These are phyloP conservation scores for Vicia sativa DNA, from an alignment of 306 rosid genomes.

Conservation along the genomic window DNA sequence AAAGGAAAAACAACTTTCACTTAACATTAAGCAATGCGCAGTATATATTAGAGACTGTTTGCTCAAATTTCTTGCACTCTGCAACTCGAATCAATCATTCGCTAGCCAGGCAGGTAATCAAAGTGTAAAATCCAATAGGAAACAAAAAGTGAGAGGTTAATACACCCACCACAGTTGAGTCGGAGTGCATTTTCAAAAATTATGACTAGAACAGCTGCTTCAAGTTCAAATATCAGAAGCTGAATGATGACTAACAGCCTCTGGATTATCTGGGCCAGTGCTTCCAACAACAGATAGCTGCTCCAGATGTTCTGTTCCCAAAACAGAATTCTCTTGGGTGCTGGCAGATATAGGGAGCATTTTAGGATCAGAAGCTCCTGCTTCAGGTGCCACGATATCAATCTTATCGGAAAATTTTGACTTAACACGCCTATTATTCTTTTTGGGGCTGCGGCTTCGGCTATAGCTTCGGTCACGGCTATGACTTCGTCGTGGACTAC, in stretches of 20 bases:
- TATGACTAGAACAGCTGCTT: constrained; percentile 16
- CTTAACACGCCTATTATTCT: constrained; percentile 47
- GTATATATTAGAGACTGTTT: constrained; percentile 30
- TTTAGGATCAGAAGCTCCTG: constrained; percentile 47
- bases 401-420: constrained; percentile 45
- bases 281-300: constrained; percentile 43
- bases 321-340: constrained; percentile 40
- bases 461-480: constrained; percentile 52
- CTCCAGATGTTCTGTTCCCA: constrained; percentile 38
- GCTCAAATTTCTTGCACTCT: constrained; percentile 5
- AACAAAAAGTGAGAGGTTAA: constrained; percentile 38
- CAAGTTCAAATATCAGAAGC: constrained; percentile 39
- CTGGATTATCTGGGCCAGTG: constrained; percentile 42
- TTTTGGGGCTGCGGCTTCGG: constrained; percentile 48
- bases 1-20: constrained; percentile 27
- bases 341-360: constrained; percentile 43
- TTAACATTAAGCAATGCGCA: constrained; percentile 29
- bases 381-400: constrained; percentile 38
- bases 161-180: constrained; percentile 29
- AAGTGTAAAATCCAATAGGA: constrained; percentile 33
- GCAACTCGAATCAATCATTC: constrained; percentile 28
- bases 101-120: constrained; percentile 34
- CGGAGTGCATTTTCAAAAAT: constrained; percentile 31
- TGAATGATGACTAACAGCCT: constrained; percentile 40
- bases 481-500: constrained; percentile 50